Evolutionary conservation across 371 early-diverging fungal species (phyloP).

Genomic region (Syncephalis plumigaleata): DNA sequence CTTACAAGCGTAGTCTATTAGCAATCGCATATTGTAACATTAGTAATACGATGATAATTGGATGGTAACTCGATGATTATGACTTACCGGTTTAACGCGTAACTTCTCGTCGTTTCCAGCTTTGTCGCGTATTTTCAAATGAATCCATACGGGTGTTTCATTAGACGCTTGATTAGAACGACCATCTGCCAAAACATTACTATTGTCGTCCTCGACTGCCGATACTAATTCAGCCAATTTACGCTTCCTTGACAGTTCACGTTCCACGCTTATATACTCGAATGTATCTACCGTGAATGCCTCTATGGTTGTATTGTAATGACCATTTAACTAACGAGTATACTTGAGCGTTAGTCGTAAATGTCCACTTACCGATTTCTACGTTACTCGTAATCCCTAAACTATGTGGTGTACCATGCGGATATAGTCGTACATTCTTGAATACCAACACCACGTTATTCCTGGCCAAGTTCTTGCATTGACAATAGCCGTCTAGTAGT

Average conservation of each 20-base stretch:
- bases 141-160: neutral
- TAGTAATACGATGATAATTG: neutral
- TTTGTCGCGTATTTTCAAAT: conserved; percentile 3
- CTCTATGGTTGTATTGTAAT: neutral
- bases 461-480: conserved; percentile 1
- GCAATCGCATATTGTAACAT: neutral
- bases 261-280: conserved; percentile 2
- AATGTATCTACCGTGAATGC: conserved; percentile 2
- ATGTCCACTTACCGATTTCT: conserved; percentile 1
- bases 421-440: conserved; percentile 7
- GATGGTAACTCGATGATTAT: neutral
- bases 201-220: neutral
- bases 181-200: neutral
- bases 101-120: conserved; percentile 6
- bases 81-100: conserved; percentile 5
- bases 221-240: conserved; percentile 1
- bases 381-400: conserved; percentile 4
- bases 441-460: conserved; percentile 5
- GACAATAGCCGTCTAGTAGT: conserved; percentile 2
- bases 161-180: neutral
- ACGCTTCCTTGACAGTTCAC: neutral
- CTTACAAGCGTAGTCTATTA: conserved; percentile 1
- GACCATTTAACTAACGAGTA: neutral
- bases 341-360: neutral
- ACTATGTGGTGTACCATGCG: conserved; percentile 6